phyloP scores from a whole-genome alignment of 2,329 filamentous ascomycete species.

The Diaporthe vaccinii region DNA sequence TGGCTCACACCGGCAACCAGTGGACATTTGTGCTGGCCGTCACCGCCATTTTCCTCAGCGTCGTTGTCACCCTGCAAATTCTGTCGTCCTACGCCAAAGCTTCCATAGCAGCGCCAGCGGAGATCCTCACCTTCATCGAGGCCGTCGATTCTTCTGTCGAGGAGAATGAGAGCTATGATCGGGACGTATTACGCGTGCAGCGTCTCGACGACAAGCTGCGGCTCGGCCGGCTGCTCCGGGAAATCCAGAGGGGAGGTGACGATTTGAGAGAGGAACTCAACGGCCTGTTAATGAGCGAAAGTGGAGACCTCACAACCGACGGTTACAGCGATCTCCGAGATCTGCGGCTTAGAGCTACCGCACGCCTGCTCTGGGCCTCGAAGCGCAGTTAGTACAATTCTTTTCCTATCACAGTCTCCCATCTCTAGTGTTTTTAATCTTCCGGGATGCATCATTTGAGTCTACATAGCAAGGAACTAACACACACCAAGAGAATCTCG shows the following conservation, averaged over 20 bases:
- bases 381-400: conserved; percentile 53
- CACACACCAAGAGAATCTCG: conserved; percentile 54
- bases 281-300: conserved; percentile 62
- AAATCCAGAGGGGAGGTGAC: conserved; percentile 73
- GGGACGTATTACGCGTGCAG: conserved; percentile 69
- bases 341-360: conserved; percentile 58
- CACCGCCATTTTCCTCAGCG: conserved; percentile 69
- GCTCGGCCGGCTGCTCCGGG: conserved; percentile 68
- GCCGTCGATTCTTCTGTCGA: conserved; percentile 73
- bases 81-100: conserved; percentile 66
- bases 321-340: conserved; percentile 41
- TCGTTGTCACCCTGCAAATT: conserved; percentile 67
- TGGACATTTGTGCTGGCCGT: conserved; percentile 71
- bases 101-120: conserved; percentile 69
- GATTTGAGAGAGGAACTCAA: conserved; percentile 73
- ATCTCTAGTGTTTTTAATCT: too few species aligned
- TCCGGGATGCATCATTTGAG: neutral
- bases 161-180: conserved; percentile 75
- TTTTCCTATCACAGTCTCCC: neutral
- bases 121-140: conserved; percentile 71
- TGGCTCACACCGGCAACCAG: conserved; percentile 55
- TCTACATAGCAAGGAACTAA: neutral
- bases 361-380: conserved; percentile 70
- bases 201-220: conserved; percentile 74
- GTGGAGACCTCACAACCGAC: conserved; percentile 49